phyloP scores from a whole-genome alignment of 345 rosid genomes.

The Lepidium aucheri region DNA sequence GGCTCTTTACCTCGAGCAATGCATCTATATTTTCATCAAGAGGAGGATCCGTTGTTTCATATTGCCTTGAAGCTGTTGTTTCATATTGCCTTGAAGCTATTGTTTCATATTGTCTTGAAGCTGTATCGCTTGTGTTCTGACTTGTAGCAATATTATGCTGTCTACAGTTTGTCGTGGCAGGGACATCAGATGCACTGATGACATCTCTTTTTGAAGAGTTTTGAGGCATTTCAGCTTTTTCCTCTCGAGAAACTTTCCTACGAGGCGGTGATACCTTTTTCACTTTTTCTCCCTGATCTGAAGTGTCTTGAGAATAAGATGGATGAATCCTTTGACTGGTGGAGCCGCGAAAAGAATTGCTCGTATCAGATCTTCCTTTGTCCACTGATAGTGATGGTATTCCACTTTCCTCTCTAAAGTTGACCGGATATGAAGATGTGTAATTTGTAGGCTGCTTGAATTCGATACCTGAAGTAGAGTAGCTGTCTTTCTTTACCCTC shows the following conservation, averaged over 20 bases:
- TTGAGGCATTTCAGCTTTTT: slow-evolving; percentile 54
- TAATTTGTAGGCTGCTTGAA: slow-evolving; percentile 39
- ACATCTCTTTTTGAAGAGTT: slow-evolving; percentile 48
- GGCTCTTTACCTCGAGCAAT: slow-evolving; percentile 60
- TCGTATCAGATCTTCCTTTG: slow-evolving; percentile 47
- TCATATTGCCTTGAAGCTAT: slow-evolving; percentile 29
- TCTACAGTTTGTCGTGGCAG: slow-evolving; percentile 32
- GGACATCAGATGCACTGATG: slow-evolving; percentile 34
- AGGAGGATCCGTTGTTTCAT: slow-evolving; percentile 43
- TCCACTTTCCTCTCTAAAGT: slow-evolving; percentile 50
- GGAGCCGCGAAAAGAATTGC: slow-evolving; percentile 40
- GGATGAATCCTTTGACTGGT: slow-evolving; percentile 41
- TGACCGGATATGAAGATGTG: slow-evolving; percentile 35
- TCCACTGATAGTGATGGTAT: slow-evolving; percentile 43
- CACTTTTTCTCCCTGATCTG: slow-evolving; percentile 67
- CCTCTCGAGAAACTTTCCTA: slow-evolving; percentile 68
- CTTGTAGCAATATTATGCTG: slow-evolving; percentile 31
- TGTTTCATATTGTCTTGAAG: slow-evolving; percentile 22
- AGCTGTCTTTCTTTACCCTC: slow-evolving; percentile 55
- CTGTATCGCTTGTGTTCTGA: slow-evolving; percentile 35
- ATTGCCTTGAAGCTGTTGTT: slow-evolving; percentile 19
- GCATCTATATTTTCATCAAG: slow-evolving; percentile 67
- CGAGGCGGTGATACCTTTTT: slow-evolving; percentile 78
- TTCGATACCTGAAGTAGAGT: slow-evolving; percentile 37
- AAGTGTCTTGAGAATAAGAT: slow-evolving; percentile 40